A percentile compares a stretch with the other conserved stretches of the same genome.
Conservation (phyloP, 225 moss, liverwort and hornwort species). For the Asterella californica region DNA sequence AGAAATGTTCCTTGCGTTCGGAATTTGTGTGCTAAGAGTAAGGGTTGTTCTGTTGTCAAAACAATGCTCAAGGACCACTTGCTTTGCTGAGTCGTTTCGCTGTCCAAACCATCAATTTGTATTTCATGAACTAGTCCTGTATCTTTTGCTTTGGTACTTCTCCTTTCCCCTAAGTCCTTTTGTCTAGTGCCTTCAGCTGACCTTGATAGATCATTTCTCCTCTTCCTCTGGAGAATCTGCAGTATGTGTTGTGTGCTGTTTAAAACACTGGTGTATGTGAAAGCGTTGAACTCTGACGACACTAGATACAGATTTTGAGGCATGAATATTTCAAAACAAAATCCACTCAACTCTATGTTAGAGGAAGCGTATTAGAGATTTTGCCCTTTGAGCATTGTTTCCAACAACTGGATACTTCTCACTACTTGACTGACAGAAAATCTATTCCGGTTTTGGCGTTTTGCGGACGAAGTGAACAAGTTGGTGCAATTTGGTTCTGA, state of each 20-base stretch:
- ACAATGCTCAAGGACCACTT: neutral
- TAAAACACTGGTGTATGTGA: too few species aligned
- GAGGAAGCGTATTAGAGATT: neutral
- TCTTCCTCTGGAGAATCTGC: neutral
- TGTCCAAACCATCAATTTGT: neutral
- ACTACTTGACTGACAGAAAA: too few species aligned
- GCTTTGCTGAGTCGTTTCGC: neutral
- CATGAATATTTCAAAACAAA: neutral
- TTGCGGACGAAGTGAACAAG: too few species aligned
- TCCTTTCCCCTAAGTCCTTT: neutral
- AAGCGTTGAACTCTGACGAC: too few species aligned
- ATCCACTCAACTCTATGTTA: neutral
- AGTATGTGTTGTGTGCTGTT: neutral
- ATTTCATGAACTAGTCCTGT: neutral
- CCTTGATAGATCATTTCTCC: neutral
- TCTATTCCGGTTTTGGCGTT: too few species aligned
- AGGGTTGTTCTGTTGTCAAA: too few species aligned
- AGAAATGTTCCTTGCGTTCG: neutral
- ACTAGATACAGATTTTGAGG: neutral
- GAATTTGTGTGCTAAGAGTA: too few species aligned
- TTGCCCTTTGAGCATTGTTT: neutral
- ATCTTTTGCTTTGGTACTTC: neutral
- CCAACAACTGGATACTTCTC: neutral
- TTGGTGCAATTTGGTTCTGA: neutral
- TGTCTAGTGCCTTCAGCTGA: too few species aligned